Conservation (phyloP, 2,329 filamentous ascomycete species). For the Fusarium miscanthi region DNA sequence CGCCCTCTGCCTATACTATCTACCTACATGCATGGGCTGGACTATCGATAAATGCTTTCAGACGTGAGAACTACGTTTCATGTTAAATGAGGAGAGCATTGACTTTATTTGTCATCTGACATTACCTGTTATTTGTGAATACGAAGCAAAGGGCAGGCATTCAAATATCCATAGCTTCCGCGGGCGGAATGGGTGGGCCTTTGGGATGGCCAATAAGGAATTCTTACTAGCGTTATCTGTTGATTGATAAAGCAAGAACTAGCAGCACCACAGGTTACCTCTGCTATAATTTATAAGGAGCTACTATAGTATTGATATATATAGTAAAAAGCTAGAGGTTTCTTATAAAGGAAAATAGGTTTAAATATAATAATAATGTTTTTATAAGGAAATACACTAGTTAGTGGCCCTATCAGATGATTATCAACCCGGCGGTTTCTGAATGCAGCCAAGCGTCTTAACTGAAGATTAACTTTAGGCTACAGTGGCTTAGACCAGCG, state of each 20-base stretch:
- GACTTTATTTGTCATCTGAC: accelerated
- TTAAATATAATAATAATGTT: no score
- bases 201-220: accelerated
- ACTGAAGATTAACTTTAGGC: neutral
- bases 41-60: neutral
- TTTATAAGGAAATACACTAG: accelerated
- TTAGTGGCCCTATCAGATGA: neutral
- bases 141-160: accelerated
- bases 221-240: neutral
- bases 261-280: accelerated
- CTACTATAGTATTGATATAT: accelerated
- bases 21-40: accelerated
- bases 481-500: neutral
- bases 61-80: accelerated
- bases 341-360: no score
- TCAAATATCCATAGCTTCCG: neutral
- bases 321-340: no score
- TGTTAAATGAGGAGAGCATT: neutral
- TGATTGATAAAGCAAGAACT: accelerated
- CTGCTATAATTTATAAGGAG: no score
- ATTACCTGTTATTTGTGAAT: accelerated
- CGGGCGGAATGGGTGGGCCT: accelerated
- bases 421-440: neutral
- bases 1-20: no score
- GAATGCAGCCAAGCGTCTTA: neutral